Base-by-base conservation (phyloP, 177 flowering plant species). In the Vitis hybrid region DNA sequence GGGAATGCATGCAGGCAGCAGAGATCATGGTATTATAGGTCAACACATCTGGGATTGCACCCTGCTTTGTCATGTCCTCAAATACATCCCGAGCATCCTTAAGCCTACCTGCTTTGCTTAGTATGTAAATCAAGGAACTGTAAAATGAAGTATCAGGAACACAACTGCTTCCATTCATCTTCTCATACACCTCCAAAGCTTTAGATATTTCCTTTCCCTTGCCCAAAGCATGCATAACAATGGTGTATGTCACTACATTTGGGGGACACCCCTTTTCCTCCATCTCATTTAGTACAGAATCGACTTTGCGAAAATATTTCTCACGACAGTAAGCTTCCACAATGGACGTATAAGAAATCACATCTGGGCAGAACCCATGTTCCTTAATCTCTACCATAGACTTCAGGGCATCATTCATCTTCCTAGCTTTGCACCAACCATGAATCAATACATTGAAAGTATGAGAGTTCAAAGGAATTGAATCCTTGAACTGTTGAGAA, bases 381-480 rank as follows among this genome's bases (percentile, higher is more conserved):
- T 67, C 57, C 65, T 70, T 65, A 88, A 85, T 85, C 68, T 78
- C 81, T 26, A 75, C 76, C 78, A 86, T 74, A 4, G 62, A 69
- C 66, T 45, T 72, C 58, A 63, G 52, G 1, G 91, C 91, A 11
- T 80, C 67, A 2, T 75, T 82, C 5, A 83, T 40, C 52, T 79
- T 77, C 80, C 84, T 79, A 54, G 72, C 73, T 73, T 79, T 84
- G 80, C 89, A 87, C 80, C 78, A 88, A 51, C 90, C 90, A 70
- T 85, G 83, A 40, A 86, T 80, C 72, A 89, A 71, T 60, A 85
- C 60, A 69, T 89, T 88, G 76, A 73, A 89, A 52, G 83, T 81
- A 5, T 10, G 56, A 6, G 32, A 11, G 70, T 78, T 64, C 8
- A 80, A 78, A 19, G 70, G 72, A 23, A 84, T 75, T 12, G 17